Evolutionary conservation across 2,329 filamentous ascomycete genomes (phyloP).

Genomic region (Fonsecaea multimorphosa): DNA sequence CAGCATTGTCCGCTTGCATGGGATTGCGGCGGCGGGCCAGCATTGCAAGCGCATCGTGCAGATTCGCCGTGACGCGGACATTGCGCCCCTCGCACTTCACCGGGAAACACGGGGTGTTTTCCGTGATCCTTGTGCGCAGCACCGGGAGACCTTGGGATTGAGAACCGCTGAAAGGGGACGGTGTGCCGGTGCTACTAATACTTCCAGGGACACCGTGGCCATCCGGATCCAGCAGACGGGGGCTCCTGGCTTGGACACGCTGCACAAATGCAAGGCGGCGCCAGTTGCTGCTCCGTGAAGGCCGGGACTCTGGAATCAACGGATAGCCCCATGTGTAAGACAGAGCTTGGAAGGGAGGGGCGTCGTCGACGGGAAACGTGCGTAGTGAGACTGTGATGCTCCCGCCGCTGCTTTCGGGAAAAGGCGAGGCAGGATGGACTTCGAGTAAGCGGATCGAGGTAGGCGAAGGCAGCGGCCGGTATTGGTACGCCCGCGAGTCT

Average conservation of each 20-base stretch:
- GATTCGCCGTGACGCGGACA: conserved; percentile 16
- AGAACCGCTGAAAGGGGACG: background rate
- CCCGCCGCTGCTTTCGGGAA: background rate
- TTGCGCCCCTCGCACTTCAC: conserved; percentile 20
- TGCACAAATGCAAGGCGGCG: conserved; percentile 16
- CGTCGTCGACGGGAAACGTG: conserved; percentile 12
- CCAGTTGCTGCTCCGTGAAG: conserved; percentile 16
- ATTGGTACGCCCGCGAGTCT: conserved; percentile 16
- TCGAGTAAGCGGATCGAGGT: conserved; percentile 22
- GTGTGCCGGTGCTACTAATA: background rate
- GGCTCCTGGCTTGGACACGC: conserved; percentile 9
- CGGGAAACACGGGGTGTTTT: conserved; percentile 18
- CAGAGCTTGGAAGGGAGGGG: conserved; percentile 18
- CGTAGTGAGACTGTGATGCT: conserved; percentile 14
- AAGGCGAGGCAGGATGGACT: conserved; percentile 5
- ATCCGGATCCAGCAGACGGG: conserved; percentile 12
- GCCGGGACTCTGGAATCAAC: conserved; percentile 17
- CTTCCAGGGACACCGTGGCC: background rate
- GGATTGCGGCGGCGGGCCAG: conserved; percentile 1
- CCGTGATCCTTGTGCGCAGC: conserved; percentile 8
- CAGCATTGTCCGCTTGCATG: background rate
- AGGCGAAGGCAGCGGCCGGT: conserved; percentile 13
- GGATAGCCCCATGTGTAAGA: conserved; percentile 24
- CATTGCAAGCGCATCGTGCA: conserved; percentile 19
- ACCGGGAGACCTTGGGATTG: background rate